Conservation (phyloP, 805 yeast species). For the Debaryomyces hansenii region DNA sequence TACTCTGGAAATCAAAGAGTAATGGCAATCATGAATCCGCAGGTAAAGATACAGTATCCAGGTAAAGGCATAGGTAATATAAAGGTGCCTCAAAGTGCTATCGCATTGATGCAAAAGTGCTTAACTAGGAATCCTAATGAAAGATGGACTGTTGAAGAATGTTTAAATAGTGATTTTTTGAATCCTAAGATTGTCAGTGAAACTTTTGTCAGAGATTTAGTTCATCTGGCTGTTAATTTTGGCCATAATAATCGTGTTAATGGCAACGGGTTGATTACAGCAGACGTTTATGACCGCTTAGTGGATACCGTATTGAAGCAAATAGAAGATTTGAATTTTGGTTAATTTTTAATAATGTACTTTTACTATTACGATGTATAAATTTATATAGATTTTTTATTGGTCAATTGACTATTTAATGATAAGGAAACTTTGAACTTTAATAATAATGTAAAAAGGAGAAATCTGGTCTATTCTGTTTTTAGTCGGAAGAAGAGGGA, state of each 20-base stretch:
- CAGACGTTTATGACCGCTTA: slow-evolving; percentile 39
- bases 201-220: slow-evolving; percentile 64
- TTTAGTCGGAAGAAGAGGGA: background rate
- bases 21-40: slow-evolving; percentile 84
- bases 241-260: slow-evolving; percentile 50
- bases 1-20: slow-evolving; percentile 76
- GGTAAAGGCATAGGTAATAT: slow-evolving; percentile 59
- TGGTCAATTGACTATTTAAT: background rate
- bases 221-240: slow-evolving; percentile 73
- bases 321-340: slow-evolving; percentile 37
- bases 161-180: slow-evolving; percentile 64
- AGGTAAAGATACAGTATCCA: slow-evolving; percentile 68
- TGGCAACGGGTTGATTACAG: slow-evolving; percentile 41
- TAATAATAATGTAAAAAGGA: background rate
- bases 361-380: background rate
- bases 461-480: background rate
- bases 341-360: slow-evolving; percentile 11
- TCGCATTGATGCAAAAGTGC: slow-evolving; percentile 73
- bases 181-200: slow-evolving; percentile 73
- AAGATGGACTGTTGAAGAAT: slow-evolving; percentile 63
- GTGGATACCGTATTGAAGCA: slow-evolving; percentile 40
- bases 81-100: slow-evolving; percentile 64
- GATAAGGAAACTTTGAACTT: background rate
- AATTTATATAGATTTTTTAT: background rate
- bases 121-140: slow-evolving; percentile 66